Evolutionary conservation across 83 land plant genomes (phyloP), one percentile per base, ranked within the genome.

Genomic region (Picea engelmannii): DNA sequence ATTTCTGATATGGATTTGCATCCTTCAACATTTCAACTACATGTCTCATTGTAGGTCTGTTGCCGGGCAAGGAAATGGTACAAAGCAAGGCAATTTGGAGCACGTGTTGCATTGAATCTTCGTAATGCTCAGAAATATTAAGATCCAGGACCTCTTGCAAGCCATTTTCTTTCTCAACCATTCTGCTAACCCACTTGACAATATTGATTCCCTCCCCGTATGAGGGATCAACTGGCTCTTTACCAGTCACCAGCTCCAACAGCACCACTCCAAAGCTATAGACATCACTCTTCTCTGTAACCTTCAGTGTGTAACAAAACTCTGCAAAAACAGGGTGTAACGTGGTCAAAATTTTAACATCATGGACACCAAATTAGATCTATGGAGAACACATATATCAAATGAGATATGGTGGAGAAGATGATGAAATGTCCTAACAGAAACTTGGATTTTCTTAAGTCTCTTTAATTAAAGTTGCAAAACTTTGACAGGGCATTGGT

Each of bases 201-300:
- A 73, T 73, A 49, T 73, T 73, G 76, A 52, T 52, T 1, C 76
- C 76, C 27, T 73, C 76, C 7, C 76, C 76, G 11, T 73, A 73
- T 9, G 76, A 47, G 4, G 76, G 25, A 66, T 94, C 96, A 8
- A 94, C 85, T 23, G 95, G 91, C 55, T 64, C 69, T 25, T 88
- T 38, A 35, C 96, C 96, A 55, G 94, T 92, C 62, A 94, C 73
- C 20, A 94, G 84, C 83, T 94, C 96, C 90, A 94, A 87, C 16
- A 94, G 87, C 70, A 94, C 95, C 40, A 94, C 95, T 25, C 96
- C 96, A 63, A 83, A 94, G 84, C 95, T 92, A 89, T 89, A 94
- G 35, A 94, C 96, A 84, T 94, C 96, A 24, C 74, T 85, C 78
- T 94, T 94, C 8, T 95, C 92, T 74, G 96, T 94, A 71, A 92